Conservation (phyloP, 2,329 filamentous ascomycete species). For the Polytolypa hystricis region DNA sequence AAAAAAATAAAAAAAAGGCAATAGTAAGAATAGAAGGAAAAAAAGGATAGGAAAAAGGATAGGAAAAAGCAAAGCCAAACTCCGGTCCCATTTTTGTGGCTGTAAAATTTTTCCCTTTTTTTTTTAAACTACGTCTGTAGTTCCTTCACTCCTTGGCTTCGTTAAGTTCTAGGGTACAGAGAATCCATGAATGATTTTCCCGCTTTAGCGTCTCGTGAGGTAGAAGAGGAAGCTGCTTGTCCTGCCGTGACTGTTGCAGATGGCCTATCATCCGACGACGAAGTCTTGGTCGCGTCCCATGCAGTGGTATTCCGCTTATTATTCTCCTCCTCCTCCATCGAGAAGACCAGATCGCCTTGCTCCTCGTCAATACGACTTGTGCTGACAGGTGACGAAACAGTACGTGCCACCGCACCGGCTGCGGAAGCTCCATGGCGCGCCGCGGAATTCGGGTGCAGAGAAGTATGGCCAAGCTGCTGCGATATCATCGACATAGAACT, state of each 20-base stretch:
- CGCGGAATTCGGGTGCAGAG: conserved; percentile 32
- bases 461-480: conserved; percentile 41
- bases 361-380: conserved; percentile 39
- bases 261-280: conserved; percentile 19
- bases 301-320: conserved; percentile 30
- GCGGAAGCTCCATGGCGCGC: conserved; percentile 24
- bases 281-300: conserved; percentile 26
- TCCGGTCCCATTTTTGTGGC: conserved; percentile 2
- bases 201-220: conserved; percentile 5
- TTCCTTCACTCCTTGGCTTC: no score
- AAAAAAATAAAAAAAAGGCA: neutral
- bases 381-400: conserved; percentile 35
- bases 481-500: conserved; percentile 52
- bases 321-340: conserved; percentile 41
- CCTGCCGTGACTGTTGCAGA: conserved; percentile 8
- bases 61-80: conserved; percentile 5
- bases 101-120: no score
- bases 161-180: no score
- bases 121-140: no score
- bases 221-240: no score
- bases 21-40: conserved; percentile 8
- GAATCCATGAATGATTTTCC: conserved; percentile 9
- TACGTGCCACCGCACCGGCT: conserved; percentile 29
- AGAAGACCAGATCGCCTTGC: conserved; percentile 37
- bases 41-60: conserved; percentile 8